Base-by-base conservation (phyloP, 768 basidiomycete species). In the Grammothele lineata region DNA sequence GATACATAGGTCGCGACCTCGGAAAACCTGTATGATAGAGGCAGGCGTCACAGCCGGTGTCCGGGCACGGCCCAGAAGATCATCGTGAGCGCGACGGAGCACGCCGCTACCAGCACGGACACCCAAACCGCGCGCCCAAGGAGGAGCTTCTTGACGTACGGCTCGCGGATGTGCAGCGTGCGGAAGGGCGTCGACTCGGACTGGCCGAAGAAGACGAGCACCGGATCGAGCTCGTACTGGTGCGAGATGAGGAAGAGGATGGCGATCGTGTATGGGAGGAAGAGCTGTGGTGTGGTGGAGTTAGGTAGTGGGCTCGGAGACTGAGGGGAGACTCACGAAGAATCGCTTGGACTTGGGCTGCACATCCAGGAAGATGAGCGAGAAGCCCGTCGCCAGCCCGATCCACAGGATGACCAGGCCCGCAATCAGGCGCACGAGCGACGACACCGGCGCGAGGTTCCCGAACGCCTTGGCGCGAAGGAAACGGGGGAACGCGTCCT, bases 121-220 rank as follows among this genome's bases (percentile, higher is more conserved):
- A 98, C 90, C 92, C 93, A 96, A 47, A 95, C 78, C 7, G 94
- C 91, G 26, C 96, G 85, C 9, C 92, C 88, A 15, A 91, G 62
- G 7, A 98, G 76, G 12, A 99, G 75, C 65, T 91, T 94, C 69
- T 80, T 83, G 57, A 99, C 94, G 63, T 97, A 98, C 22, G 88
- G 87, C 66, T 99, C 95, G 43, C 86, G 83, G 46, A 99, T 92
- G 35, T 76, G 78, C 43, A 98, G 85, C 5, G 91, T 92, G 47
- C 89, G 84, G 81, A 98, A 98, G 2, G 95, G 94, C 10, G 93
- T 96, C 33, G 94, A 96, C 66, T 98, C 96, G 36, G 92, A 94
- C 65, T 90, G 89, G 50, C 84, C 84, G 59, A 97, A 69, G 70
- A 98, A 90, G 54, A 97, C 88, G 55, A 98, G 84, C 59, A 98